Evolutionary conservation across 495 filamentous ascomycete genomes (phyloP).

Genomic region (Xylaria acuta): DNA sequence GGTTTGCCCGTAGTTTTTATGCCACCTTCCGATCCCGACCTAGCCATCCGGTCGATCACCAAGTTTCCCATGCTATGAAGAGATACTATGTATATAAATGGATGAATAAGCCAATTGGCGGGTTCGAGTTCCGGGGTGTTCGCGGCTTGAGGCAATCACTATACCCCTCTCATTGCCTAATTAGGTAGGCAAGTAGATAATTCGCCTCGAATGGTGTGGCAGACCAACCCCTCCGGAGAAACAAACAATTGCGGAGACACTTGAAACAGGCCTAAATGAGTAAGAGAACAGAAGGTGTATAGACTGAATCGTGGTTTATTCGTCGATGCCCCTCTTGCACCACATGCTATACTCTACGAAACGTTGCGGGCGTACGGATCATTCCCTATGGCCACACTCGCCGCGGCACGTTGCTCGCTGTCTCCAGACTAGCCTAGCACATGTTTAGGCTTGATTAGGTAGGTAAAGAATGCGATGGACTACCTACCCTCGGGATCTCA

Average conservation of each 20-base stretch:
- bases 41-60: conserved; percentile 16
- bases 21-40: conserved; percentile 17
- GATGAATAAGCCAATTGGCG: conserved; percentile 11
- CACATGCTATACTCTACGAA: conserved; percentile 17
- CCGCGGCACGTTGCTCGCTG: conserved; percentile 20
- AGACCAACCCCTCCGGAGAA: conserved; percentile 27
- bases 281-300: conserved; percentile 2
- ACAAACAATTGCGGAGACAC: conserved; percentile 17
- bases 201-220: conserved; percentile 8
- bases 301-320: conserved; percentile 10
- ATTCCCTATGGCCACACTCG: background rate
- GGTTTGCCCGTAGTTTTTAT: background rate
- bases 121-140: background rate
- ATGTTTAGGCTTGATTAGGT: conserved; percentile 11
- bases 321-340: background rate
- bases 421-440: background rate
- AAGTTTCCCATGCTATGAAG: conserved; percentile 5
- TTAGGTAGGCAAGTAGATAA: conserved; percentile 19
- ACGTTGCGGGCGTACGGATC: conserved; percentile 20
- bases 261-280: conserved; percentile 21
- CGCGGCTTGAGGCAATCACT: conserved; percentile 10
- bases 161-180: conserved; percentile 19
- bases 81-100: background rate
- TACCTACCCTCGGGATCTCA: conserved; percentile 2
- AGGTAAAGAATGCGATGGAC: background rate